A percentile compares a stretch with the other conserved stretches of the same genome.
phyloP scores from a whole-genome alignment of 805 yeast genomes.

The Saccharomycopsis sp. region DNA sequence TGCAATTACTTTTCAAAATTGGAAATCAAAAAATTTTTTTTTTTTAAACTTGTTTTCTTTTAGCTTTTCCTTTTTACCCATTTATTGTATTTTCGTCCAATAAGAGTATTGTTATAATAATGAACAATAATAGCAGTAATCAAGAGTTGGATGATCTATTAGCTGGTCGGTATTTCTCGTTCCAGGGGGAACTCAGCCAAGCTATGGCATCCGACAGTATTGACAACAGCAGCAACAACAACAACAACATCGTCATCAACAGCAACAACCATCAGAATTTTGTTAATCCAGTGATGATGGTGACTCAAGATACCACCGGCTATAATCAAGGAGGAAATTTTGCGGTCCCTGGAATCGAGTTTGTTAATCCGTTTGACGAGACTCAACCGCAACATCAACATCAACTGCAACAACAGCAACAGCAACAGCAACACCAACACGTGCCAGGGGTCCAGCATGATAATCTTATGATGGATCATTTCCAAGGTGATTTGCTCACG shows the following conservation, averaged over 20 bases:
- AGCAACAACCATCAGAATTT: neutral
- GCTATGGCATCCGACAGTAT: neutral
- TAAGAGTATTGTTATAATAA: no score
- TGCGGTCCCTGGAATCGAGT: constrained; percentile 5
- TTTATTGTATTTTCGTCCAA: no score
- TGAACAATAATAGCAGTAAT: no score
- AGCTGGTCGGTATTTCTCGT: no score
- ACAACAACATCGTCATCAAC: neutral
- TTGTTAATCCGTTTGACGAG: constrained; percentile 13
- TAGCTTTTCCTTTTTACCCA: no score
- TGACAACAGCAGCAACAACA: constrained; percentile 12
- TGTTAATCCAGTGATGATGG: no score
- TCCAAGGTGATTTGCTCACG: neutral
- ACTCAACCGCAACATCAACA: neutral
- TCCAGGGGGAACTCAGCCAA: neutral
- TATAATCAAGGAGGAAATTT: no score
- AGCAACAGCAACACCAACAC: constrained; percentile 4
- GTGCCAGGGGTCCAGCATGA: neutral
- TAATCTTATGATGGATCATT: neutral
- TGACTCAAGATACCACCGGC: neutral
- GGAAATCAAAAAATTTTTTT: no score
- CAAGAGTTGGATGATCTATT: neutral
- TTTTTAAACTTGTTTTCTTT: no score
- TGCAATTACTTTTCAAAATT: no score
- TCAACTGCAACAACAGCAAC: neutral